Evolutionary conservation across 257 asterid species (phyloP), one percentile per base, ranked within the genome.

Genomic region (Salvia splendens): DNA sequence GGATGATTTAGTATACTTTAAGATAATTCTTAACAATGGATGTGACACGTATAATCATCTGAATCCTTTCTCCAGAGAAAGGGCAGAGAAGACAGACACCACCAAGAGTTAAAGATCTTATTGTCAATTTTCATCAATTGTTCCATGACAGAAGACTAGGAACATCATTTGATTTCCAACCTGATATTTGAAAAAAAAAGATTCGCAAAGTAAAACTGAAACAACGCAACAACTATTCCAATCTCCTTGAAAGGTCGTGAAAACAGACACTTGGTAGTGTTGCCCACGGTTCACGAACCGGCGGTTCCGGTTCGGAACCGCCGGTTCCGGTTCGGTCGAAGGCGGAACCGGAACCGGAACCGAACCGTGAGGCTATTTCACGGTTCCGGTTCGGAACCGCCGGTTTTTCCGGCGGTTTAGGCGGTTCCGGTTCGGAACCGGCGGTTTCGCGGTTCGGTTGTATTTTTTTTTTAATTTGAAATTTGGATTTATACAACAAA

Each of bases 231-330:
- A 62, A 20, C 6, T 6, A 2, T 6, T 42, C 33, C 16, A 33
- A 48, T 15, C 12, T 62, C 57, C 45, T 16, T 16, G 53, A 72
- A 64, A 40, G 24, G 54, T 58, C 57, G 36, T 16, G 17, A 48
- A 11, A 43, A 17, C 65, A 70, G 59, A 55, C 59, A 73, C 28
- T 56, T 33, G 42, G 71, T n/a, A n/a, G n/a, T n/a, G n/a, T n/a
- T n/a, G n/a, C n/a, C n/a, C n/a, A n/a, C n/a, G n/a, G n/a, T n/a
- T n/a, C n/a, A n/a, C n/a, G n/a, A n/a, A n/a, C n/a, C n/a, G n/a
- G n/a, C n/a, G n/a, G n/a, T n/a, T n/a, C n/a, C n/a, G n/a, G n/a
- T n/a, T n/a, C n/a, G n/a, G n/a, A n/a, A n/a, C n/a, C n/a, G n/a
- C n/a, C n/a, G n/a, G n/a, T n/a, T n/a, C n/a, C n/a, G n/a, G n/a